phyloP scores from a whole-genome alignment of 2,329 filamentous ascomycete genomes.

The Aspergillus ustus region DNA sequence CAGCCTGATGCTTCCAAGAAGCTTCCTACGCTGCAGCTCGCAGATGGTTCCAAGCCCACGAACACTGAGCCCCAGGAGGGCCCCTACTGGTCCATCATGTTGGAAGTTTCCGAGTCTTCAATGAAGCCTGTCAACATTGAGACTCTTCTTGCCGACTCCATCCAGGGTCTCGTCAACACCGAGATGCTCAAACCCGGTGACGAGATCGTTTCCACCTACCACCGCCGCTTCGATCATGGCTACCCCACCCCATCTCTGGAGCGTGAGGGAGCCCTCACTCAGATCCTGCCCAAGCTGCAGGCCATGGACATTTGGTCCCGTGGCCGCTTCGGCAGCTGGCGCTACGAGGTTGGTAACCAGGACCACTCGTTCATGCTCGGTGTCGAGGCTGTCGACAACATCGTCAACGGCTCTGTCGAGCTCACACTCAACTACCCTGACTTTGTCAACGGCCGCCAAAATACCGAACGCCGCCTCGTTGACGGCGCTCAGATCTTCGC shows the following conservation, averaged over 20 bases:
- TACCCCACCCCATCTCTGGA: conserved; percentile 95
- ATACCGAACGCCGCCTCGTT: conserved; percentile 65
- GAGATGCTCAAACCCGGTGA: conserved; percentile 90
- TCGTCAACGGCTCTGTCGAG: conserved; percentile 87
- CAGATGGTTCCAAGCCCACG: conserved; percentile 79
- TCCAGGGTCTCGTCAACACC: conserved; percentile 96
- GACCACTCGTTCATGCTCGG: conserved; percentile 98
- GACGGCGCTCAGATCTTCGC: conserved; percentile 65
- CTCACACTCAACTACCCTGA: conserved; percentile 95
- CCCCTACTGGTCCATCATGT: conserved; percentile 99
- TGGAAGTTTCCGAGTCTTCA: conserved; percentile 93
- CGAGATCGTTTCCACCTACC: conserved; percentile 97
- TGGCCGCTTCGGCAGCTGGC: conserved; percentile 96
- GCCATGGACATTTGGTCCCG: conserved; percentile 91
- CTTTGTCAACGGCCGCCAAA: conserved; percentile 79
- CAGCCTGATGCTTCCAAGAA: conserved; percentile 83
- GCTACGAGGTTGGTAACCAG: conserved; percentile 96
- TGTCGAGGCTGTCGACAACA: conserved; percentile 89
- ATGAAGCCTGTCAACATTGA: conserved; percentile 91
- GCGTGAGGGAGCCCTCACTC: conserved; percentile 89
- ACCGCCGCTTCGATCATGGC: conserved; percentile 96
- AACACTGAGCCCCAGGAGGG: conserved; percentile 77
- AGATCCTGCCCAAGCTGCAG: conserved; percentile 91
- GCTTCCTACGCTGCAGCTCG: conserved; percentile 83
- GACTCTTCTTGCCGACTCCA: conserved; percentile 85